Evolutionary conservation across 2,329 filamentous ascomycete species (phyloP), one percentile per base, ranked within the genome.

Genomic region (Ophiostoma sp.): DNA sequence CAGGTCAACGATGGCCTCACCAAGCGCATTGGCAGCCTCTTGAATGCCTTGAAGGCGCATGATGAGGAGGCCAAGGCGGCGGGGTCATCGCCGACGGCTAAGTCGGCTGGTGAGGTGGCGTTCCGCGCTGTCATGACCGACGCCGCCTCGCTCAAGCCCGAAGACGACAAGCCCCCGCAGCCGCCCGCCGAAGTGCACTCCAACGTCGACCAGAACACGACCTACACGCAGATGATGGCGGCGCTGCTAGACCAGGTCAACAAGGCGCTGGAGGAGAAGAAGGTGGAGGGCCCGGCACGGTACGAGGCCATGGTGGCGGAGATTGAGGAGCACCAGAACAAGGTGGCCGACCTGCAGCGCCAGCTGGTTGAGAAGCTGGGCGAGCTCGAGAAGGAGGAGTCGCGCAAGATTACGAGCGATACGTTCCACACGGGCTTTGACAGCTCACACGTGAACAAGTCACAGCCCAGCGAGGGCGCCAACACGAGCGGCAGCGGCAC

Each of bases 191-290:
- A 93, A 64, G 92, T 98, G 36, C 92, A 97, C 79, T 87, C 87
- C 57, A 87, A 93, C 52, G 90, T 92, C 77, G 89, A 92, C 80
- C 90, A 87, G 79, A 89, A 93, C 78, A 93, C 93, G 0, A 92
- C 91, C 17, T 99, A 97, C 80, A 96, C 94, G 52, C 94, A 97
- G 85, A 99, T 99, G 96, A 95, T 99, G 92, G 93, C 93, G n/a
- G 90, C 91, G n/a, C 83, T 99, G 78, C 88, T 98, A 25, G 96
- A 99, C 79, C 93, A 97, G 82, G 94, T 98, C 57, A 98, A 97
- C 79, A 87, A 89, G 82, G 90, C 93, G 69, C 86, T 97, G 48
- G 93, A 95, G 72, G 92, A 94, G 80, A 92, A 92, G 82, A 90
- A 91, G 75, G 85, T 88, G 0, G 74, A 74, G 45, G 72, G 72